Percentiles rank a stretch among this genome's conserved stretches.
Conservation (phyloP, 2,329 filamentous ascomycete species). For the Decorospora gaudefroyi region DNA sequence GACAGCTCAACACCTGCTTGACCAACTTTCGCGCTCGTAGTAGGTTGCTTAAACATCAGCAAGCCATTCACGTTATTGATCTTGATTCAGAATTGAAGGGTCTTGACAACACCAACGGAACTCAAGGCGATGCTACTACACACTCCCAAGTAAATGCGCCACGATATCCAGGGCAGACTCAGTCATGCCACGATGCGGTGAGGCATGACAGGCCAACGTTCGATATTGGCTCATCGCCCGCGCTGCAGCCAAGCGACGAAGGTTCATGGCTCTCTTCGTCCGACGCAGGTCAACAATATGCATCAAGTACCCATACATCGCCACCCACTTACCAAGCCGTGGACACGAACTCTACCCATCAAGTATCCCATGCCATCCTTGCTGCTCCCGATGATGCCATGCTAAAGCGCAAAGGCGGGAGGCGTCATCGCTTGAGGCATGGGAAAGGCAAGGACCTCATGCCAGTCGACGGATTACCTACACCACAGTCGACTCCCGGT, state of each 20-base stretch:
- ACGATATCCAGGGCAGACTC: background rate
- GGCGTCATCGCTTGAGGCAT: background rate
- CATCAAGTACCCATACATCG: background rate
- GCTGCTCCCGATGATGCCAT: too few species aligned
- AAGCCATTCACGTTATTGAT: background rate
- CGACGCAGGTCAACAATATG: background rate
- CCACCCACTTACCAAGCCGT: background rate
- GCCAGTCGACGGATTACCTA: too few species aligned
- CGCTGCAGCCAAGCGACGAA: background rate
- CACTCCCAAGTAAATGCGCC: too few species aligned
- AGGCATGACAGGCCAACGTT: background rate
- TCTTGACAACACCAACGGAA: fast-evolving
- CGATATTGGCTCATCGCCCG: background rate
- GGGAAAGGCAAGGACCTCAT: too few species aligned
- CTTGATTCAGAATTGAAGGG: background rate
- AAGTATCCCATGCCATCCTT: background rate
- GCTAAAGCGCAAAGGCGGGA: background rate
- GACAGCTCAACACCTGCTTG: conserved; percentile 10
- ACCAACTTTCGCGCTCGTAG: conserved; percentile 16
- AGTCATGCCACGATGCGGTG: background rate
- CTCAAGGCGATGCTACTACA: fast-evolving
- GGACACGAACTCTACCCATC: background rate
- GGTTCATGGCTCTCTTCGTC: background rate
- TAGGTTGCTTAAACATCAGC: background rate
- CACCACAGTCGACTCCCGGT: background rate